Evolutionary conservation across 805 yeast species (phyloP).

Genomic region (Myxozyma vanderwaltii): DNA sequence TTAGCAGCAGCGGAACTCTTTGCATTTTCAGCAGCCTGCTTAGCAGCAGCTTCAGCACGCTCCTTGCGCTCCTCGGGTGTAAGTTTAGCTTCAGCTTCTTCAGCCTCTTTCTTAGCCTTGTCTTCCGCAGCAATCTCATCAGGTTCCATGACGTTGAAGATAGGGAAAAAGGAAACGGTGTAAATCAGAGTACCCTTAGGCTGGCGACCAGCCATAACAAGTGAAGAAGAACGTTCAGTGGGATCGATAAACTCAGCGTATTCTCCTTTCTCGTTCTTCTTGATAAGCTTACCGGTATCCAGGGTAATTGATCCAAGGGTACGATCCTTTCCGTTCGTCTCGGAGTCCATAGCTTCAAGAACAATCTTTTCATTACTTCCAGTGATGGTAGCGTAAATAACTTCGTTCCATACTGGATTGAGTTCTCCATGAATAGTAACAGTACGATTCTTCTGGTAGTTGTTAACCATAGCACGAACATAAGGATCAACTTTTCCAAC

Average conservation of each 20-base stretch:
- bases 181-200: conserved; percentile 80
- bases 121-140: conserved; percentile 67
- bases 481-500: conserved; percentile 94
- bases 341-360: conserved; percentile 90
- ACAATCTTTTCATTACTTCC: conserved; percentile 80
- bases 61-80: conserved; percentile 39
- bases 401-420: conserved; percentile 84
- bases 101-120: conserved; percentile 46
- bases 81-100: conserved; percentile 42
- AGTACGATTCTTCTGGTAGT: conserved; percentile 76
- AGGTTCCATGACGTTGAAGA: conserved; percentile 73
- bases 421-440: conserved; percentile 63
- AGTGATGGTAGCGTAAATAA: conserved; percentile 77
- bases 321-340: conserved; percentile 75
- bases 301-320: conserved; percentile 82
- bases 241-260: conserved; percentile 61
- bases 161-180: conserved; percentile 79
- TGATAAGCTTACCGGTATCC: conserved; percentile 65
- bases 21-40: conserved; percentile 9
- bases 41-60: conserved; percentile 32
- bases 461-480: conserved; percentile 74
- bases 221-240: conserved; percentile 58
- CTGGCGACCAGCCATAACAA: conserved; percentile 72
- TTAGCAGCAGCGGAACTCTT: conserved; percentile 10
- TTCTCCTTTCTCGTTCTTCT: conserved; percentile 60